These are phyloP conservation scores for Linnemannia elongata DNA, from an alignment of 192 early-diverging fungal genomes.

Conservation along the genomic window DNA sequence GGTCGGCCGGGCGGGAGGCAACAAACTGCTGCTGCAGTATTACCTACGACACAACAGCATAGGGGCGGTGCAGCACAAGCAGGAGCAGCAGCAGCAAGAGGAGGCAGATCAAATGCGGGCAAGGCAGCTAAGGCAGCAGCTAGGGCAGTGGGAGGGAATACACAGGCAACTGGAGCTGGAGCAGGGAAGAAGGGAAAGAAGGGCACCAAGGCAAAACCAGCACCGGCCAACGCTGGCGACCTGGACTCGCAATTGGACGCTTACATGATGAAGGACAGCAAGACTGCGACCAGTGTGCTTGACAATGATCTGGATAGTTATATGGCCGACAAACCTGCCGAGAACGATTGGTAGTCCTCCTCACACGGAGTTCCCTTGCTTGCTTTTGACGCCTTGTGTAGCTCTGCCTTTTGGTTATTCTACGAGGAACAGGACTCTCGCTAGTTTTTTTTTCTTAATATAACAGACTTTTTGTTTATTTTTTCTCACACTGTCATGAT, in stretches of 20 bases:
- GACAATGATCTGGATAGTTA: slow-evolving; percentile 59
- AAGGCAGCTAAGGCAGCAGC: slow-evolving; percentile 3
- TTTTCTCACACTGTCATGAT: background rate
- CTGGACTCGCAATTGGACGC: slow-evolving; percentile 48
- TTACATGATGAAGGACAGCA: slow-evolving; percentile 55
- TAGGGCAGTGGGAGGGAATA: background rate
- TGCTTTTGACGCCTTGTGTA: no score
- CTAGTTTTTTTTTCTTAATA: no score
- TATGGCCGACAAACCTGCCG: slow-evolving; percentile 47
- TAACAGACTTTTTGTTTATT: no score
- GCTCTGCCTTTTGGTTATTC: background rate
- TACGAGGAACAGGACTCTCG: no score
- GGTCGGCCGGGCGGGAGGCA: slow-evolving; percentile 25
- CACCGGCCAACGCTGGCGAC: slow-evolving; percentile 11
- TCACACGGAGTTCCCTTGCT: background rate
- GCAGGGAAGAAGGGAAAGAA: slow-evolving; percentile 6
- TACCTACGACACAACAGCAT: background rate
- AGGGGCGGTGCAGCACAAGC: background rate
- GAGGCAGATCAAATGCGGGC: background rate
- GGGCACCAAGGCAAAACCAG: slow-evolving; percentile 6
- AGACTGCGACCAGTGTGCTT: slow-evolving; percentile 43
- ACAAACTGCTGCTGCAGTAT: background rate
- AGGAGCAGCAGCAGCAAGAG: no score
- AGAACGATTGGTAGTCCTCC: slow-evolving; percentile 17
- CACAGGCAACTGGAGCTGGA: slow-evolving; percentile 1